These are phyloP conservation scores for Moelleriella libera DNA, from an alignment of 2,329 filamentous ascomycete genomes.

Conservation along the genomic window DNA sequence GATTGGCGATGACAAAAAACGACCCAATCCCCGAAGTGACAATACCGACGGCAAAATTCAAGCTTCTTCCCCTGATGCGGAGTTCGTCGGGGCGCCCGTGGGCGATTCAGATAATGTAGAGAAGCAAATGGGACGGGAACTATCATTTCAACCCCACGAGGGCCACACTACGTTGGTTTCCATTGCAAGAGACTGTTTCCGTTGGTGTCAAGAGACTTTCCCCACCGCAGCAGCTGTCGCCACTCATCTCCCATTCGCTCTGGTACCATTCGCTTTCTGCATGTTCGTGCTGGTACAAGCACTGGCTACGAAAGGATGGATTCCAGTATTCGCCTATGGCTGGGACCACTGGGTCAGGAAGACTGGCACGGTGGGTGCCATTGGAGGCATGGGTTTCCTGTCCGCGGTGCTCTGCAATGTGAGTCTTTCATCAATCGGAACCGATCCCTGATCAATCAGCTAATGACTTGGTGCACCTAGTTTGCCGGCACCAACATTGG, in stretches of 20 bases:
- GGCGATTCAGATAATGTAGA: conserved; percentile 1
- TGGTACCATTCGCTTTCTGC: conserved; percentile 56
- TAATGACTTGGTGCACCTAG: conserved; percentile 20
- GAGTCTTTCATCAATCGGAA: conserved; percentile 17
- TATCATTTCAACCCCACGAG: conserved; percentile 3
- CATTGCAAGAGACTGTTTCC: conserved; percentile 25
- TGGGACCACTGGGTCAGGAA: conserved; percentile 61
- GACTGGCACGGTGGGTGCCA: conserved; percentile 53
- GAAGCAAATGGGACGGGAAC: not conserved
- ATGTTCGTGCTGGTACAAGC: conserved; percentile 67
- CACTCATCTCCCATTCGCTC: conserved; percentile 49
- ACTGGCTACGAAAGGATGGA: conserved; percentile 61
- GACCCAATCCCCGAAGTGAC: not conserved
- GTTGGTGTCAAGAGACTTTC: conserved; percentile 56
- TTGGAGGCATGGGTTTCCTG: conserved; percentile 61
- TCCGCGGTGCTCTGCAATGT: conserved; percentile 61
- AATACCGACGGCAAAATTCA: not conserved
- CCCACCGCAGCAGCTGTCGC: conserved; percentile 54
- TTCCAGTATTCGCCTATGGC: conserved; percentile 56
- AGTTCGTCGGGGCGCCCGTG: not conserved
- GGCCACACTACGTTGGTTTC: conserved; percentile 36
- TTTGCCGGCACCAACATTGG: conserved; percentile 69
- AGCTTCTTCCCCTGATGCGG: not conserved
- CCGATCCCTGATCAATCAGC: too few species aligned
- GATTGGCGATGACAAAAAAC: not conserved